Evolutionary conservation across 2,329 filamentous ascomycete species (phyloP).

Genomic region (Paramyrothecium roridum): DNA sequence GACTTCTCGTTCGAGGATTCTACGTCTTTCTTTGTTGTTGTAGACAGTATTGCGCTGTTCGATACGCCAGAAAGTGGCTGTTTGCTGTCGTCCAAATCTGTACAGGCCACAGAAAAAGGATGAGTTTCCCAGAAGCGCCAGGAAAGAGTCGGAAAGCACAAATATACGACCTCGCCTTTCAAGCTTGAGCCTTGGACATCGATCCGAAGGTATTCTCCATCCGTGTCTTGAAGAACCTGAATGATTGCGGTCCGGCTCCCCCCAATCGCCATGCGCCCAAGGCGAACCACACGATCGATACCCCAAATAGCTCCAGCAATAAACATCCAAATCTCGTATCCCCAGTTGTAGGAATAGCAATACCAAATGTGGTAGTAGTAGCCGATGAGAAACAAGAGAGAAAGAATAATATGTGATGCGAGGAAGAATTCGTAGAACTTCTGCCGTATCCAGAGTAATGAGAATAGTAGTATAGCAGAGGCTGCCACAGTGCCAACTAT

Average conservation of each 20-base stretch:
- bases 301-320: conserved; percentile 23
- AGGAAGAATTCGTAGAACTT: conserved; percentile 42
- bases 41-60: neutral
- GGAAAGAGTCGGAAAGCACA: conserved; percentile 24
- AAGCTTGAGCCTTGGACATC: conserved; percentile 20
- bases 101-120: conserved; percentile 24
- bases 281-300: conserved; percentile 21
- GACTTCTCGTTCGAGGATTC: neutral
- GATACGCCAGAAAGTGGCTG: neutral
- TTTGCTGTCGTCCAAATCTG: conserved; percentile 4
- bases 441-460: conserved; percentile 31
- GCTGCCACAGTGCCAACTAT: conserved; percentile 33
- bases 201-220: conserved; percentile 24
- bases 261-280: conserved; percentile 1
- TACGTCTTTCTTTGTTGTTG: neutral
- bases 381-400: conserved; percentile 36
- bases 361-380: conserved; percentile 38
- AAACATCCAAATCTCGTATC: conserved; percentile 34
- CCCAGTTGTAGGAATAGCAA: conserved; percentile 32
- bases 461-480: conserved; percentile 25
- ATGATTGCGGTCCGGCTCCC: neutral
- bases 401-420: conserved; percentile 35
- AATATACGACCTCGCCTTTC: conserved; percentile 24
- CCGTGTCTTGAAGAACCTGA: conserved; percentile 16
- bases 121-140: conserved; percentile 30